Evolutionary conservation across 257 asterid genomes (phyloP), one percentile per base, ranked within the genome.

Genomic region (Coffea canephora): DNA sequence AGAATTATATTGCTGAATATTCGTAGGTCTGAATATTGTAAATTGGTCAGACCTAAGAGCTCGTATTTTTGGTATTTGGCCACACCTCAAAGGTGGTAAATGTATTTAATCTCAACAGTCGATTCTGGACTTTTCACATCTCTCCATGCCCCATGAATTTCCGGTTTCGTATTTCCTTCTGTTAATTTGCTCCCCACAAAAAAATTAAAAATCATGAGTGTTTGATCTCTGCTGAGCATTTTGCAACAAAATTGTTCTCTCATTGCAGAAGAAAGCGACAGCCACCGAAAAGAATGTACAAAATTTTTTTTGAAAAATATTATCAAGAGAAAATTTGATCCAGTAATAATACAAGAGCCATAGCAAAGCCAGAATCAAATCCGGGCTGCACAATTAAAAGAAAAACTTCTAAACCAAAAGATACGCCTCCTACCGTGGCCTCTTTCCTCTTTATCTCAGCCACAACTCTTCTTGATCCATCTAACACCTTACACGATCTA

Each of bases 401-500:
- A 74, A 84, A 84, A 39, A 84, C 85, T 19, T 84, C 85, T 68
- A 71, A 25, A 64, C 98, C 98, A 74, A 83, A 91, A 68, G 88
- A 86, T 0, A 83, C 93, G 12, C 96, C 96, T 36, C 80, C 88
- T 0, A 43, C 49, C 18, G 9, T 49, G 8, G 89, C 87, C 74
- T 88, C 87, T 78, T 93, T 93, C 89, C 76, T 89, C 93, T 82
- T 93, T 59, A 92, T 89, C 89, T 93, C 98, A 0, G 89, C 92
- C 4, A 90, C 91, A 1, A 89, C 85, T 48, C 78, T 84, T 74
- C 88, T 83, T 14, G 94, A 86, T 57, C 82, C 93, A 45, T 92
- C 96, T 72, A 90, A 46, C 19, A 93, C 82, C 83, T 83, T 91
- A 84, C 96, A 93, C 45, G 92, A 84, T 66, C 94, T 87, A 69